These are phyloP conservation scores for Scheffersomyces spartinae DNA, from an alignment of 805 yeast genomes.

Conservation along the genomic window DNA sequence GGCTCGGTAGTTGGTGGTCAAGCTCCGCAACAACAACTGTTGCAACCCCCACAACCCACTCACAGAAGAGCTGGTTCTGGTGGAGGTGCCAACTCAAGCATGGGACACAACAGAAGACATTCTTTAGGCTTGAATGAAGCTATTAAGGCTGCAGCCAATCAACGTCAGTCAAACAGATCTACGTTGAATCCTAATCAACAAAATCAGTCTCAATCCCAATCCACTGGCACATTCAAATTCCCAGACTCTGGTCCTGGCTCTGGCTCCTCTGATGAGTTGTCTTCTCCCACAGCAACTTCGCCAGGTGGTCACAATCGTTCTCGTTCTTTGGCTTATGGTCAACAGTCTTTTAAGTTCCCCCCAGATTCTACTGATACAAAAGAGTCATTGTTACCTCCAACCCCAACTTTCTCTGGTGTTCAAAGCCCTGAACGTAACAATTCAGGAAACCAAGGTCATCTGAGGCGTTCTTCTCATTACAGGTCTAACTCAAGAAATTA, in stretches of 20 bases:
- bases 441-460: slow-evolving; percentile 13
- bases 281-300: slow-evolving; percentile 6
- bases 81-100: slow-evolving; percentile 17
- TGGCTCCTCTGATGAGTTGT: slow-evolving; percentile 9
- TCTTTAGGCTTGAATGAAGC: slow-evolving; percentile 89
- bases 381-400: slow-evolving; percentile 35
- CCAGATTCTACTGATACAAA: slow-evolving; percentile 6
- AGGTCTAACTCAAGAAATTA: slow-evolving; percentile 27
- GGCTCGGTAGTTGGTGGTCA: slow-evolving; percentile 15
- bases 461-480: slow-evolving; percentile 28
- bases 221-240: slow-evolving; percentile 37
- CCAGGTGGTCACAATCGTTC: slow-evolving; percentile 22
- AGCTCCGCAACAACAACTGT: slow-evolving; percentile 7
- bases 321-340: slow-evolving; percentile 32
- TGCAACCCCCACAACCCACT: slow-evolving; percentile 1
- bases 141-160: slow-evolving; percentile 91
- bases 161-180: slow-evolving; percentile 38
- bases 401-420: slow-evolving; percentile 36
- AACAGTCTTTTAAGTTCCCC: slow-evolving; percentile 52
- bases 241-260: slow-evolving; percentile 35
- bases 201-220: slow-evolving; percentile 13
- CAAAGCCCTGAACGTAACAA: slow-evolving; percentile 23
- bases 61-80: slow-evolving; percentile 27
- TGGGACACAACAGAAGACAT: slow-evolving; percentile 85
- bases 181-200: slow-evolving; percentile 18